phyloP scores from a whole-genome alignment of 2,329 filamentous ascomycete species.

The Pseudogymnoascus sp. region DNA sequence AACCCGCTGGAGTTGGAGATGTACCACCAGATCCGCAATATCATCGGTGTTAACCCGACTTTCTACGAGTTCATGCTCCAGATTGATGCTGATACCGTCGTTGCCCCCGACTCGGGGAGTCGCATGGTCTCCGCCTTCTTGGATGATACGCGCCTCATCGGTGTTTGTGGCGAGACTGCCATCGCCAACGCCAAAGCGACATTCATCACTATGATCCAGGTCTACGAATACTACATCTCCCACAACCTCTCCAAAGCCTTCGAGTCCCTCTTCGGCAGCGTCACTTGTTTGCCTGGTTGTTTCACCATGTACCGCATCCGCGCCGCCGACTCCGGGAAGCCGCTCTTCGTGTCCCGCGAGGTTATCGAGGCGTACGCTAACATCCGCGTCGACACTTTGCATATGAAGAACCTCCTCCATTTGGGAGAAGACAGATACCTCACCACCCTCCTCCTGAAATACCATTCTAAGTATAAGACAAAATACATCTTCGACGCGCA shows the following conservation, averaged over 20 bases:
- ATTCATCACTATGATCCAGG: constrained; percentile 97
- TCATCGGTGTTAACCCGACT: constrained; percentile 95
- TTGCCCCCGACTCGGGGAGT: constrained; percentile 80
- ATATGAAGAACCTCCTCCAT: constrained; percentile 98
- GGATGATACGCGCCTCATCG: constrained; percentile 88
- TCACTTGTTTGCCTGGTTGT: constrained; percentile 96
- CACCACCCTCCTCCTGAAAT: constrained; percentile 88
- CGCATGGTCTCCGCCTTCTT: constrained; percentile 89
- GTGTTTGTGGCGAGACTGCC: constrained; percentile 88
- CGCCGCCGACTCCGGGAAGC: constrained; percentile 88
- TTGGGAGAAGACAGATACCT: constrained; percentile 96
- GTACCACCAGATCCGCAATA: constrained; percentile 97
- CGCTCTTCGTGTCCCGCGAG: constrained; percentile 90
- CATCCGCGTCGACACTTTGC: constrained; percentile 92
- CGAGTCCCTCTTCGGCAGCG: constrained; percentile 91
- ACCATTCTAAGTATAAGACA: constrained; percentile 93
- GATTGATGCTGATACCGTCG: constrained; percentile 95
- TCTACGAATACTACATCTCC: constrained; percentile 99
- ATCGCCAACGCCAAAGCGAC: constrained; percentile 89
- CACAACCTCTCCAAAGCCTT: constrained; percentile 97
- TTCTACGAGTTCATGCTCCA: constrained; percentile 97
- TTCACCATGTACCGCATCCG: constrained; percentile 99
- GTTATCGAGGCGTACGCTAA: constrained; percentile 82
- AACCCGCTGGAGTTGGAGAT: constrained; percentile 94
- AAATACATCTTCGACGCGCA: constrained; percentile 94